phyloP scores from a whole-genome alignment of 139 green algal genomes.

The Coelastrella sp. region DNA sequence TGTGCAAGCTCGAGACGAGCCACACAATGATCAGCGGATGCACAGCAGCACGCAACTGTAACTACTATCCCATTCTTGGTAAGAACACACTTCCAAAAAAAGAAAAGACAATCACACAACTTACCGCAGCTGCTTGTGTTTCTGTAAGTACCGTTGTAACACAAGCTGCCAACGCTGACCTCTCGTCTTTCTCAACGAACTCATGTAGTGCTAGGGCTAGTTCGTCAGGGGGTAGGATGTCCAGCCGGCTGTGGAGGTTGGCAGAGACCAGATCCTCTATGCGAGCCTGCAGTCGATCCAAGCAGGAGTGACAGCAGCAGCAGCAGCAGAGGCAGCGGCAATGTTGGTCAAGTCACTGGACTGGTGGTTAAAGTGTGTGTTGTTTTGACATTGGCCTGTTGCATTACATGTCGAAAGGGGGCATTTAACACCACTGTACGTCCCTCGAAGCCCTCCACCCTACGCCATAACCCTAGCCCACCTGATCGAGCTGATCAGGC shows the following conservation, averaged over 20 bases:
- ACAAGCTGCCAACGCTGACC: slow-evolving; percentile 62
- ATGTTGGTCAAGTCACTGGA: not conserved
- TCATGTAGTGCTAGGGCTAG: slow-evolving; percentile 80
- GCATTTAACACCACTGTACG: too few species aligned
- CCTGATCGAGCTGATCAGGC: slow-evolving; percentile 87
- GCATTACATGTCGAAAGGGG: too few species aligned
- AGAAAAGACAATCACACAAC: not conserved
- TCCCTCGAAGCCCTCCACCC: too few species aligned
- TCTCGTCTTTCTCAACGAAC: slow-evolving; percentile 96
- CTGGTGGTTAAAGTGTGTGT: not conserved
- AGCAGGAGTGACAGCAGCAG: not conserved
- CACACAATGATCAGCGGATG: too few species aligned
- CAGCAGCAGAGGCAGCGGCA: slow-evolving; percentile 19
- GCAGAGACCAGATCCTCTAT: slow-evolving; percentile 38
- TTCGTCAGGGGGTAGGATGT: slow-evolving; percentile 81
- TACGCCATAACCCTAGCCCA: not conserved
- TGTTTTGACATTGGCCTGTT: not conserved
- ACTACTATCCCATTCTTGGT: not conserved
- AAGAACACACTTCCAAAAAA: too few species aligned
- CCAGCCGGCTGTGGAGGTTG: slow-evolving; percentile 46
- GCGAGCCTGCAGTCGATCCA: not conserved
- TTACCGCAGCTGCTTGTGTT: slow-evolving; percentile 41
- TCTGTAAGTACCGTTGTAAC: slow-evolving; percentile 44
- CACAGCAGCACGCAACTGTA: not conserved
- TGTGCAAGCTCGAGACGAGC: too few species aligned